Base-by-base conservation (phyloP, 2,329 filamentous ascomycete genomes). In the Talaromyces amestolkiae region DNA sequence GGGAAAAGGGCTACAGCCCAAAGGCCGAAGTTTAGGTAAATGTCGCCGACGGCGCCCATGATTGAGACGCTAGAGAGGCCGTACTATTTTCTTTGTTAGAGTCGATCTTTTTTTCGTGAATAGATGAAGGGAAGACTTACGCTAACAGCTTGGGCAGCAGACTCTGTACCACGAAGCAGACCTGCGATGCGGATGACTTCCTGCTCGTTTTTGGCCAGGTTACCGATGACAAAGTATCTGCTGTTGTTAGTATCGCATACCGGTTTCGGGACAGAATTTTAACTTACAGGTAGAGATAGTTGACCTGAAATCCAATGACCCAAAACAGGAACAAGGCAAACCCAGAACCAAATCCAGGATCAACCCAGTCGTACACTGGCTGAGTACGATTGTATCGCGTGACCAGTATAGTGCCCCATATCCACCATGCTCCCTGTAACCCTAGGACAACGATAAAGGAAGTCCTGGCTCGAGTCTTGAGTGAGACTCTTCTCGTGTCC, bases 11-110 rank as follows among this genome's bases (percentile, higher is more conserved):
- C 82, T 0, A 89, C 69, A 0, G 79, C 89, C 88, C 89, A 92
- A 0, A 92, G 78, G 0, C 79, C 85, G 72, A 91, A 91, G 71
- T 91, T 92, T 70, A 91, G 78, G 72, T 92, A 92, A 0, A 91
- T 82, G 17, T 82, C 87, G 2, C 89, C 89, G 2, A 90, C 83
- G 59, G 87, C 79, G 1, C 85, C 88, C 73, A 92, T 88, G 6
- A 90, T 73, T 0, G 80, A 77, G 10, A 91, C 69, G 2, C 86
- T 88, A 9, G 84, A 85, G 0, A 91, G 75, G 0, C 89, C 90
- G 66, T 92, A 92, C 79, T 82, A 27, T 51, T 8, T 11, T 22
- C 11, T 11, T 33, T 1, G 41, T 59, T 10, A 51, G 43, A 65
- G 27, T 37, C 24, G 15, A 24, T 35, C 10, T 6, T 8, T 17